phyloP scores from a whole-genome alignment of 352 stramenopile species.

The Globisporangium takayamanum region DNA sequence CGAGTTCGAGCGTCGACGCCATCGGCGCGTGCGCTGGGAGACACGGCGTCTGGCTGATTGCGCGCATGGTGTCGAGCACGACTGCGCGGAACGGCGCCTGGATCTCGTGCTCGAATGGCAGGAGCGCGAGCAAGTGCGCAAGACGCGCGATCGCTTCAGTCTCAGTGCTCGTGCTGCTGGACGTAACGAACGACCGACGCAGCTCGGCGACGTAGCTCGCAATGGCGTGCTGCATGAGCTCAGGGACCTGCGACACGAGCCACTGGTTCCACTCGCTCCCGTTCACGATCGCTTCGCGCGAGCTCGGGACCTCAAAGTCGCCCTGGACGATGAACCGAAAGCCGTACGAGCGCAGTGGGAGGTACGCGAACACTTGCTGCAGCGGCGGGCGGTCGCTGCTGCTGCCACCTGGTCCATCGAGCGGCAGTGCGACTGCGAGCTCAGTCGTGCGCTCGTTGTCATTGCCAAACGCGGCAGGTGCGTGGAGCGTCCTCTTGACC shows the following conservation, averaged over 20 bases:
- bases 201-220: conserved; percentile 15
- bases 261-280: conserved; percentile 87
- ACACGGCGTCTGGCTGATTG: conserved; percentile 44
- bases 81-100: conserved; percentile 61
- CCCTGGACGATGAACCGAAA: conserved; percentile 85
- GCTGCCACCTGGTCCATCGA: conserved; percentile 7
- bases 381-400: conserved; percentile 32
- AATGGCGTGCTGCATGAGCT: conserved; percentile 30
- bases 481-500: conserved; percentile 31
- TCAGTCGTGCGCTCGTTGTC: conserved; percentile 26
- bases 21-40: conserved; percentile 15
- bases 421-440: conserved; percentile 51
- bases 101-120: conserved; percentile 67
- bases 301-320: conserved; percentile 84
- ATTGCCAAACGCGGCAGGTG: conserved; percentile 16
- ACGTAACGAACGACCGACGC: background rate
- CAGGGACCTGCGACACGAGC: conserved; percentile 67
- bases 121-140: conserved; percentile 33
- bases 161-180: no score
- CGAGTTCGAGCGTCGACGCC: conserved; percentile 7
- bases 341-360: conserved; percentile 74
- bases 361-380: conserved; percentile 79
- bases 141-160: conserved; percentile 16
- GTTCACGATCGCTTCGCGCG: conserved; percentile 74
- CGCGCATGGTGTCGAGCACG: conserved; percentile 53